A percentile compares a stretch with the other conserved stretches of the same genome.
These are phyloP conservation scores for Naumovozyma dairenensis DNA, from an alignment of 805 yeast genomes.

Conservation along the genomic window DNA sequence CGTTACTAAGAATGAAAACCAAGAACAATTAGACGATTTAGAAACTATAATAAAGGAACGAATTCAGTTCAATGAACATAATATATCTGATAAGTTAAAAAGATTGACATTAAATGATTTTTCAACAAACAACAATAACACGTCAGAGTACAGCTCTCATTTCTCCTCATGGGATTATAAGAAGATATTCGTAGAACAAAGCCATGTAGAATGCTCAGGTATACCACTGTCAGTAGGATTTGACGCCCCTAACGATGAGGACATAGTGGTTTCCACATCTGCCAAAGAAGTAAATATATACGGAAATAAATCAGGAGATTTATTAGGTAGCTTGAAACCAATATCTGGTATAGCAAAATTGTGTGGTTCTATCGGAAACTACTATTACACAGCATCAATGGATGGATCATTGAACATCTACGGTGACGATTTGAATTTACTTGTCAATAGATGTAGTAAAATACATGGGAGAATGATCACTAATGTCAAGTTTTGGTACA, in stretches of 20 bases:
- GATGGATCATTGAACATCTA: conserved; percentile 17
- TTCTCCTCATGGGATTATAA: conserved; percentile 16
- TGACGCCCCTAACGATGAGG: conserved; percentile 1
- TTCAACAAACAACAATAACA: no score
- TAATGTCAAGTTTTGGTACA: conserved; percentile 22
- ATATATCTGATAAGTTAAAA: conserved; percentile 8
- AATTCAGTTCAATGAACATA: conserved; percentile 16
- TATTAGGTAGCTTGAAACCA: no score
- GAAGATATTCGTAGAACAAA: no score
- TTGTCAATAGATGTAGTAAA: conserved; percentile 9
- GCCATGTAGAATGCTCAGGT: no score
- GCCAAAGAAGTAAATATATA: conserved; percentile 4
- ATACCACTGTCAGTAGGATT: no score
- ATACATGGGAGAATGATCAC: conserved; percentile 34
- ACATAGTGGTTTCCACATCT: conserved; percentile 11
- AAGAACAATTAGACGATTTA: conserved; percentile 10
- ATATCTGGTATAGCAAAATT: conserved; percentile 16
- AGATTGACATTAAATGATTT: conserved; percentile 12
- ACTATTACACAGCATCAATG: conserved; percentile 16
- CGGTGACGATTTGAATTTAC: conserved; percentile 2
- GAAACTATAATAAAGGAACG: conserved; percentile 20
- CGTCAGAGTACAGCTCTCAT: no score
- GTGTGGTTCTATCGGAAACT: conserved; percentile 12
- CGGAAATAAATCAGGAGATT: no score
- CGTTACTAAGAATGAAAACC: conserved; percentile 3